A percentile compares a stretch with the other conserved stretches of the same genome.
Conservation (phyloP, 176 grass and related monocot genomes). For the Chrysopogon serrulatus region DNA sequence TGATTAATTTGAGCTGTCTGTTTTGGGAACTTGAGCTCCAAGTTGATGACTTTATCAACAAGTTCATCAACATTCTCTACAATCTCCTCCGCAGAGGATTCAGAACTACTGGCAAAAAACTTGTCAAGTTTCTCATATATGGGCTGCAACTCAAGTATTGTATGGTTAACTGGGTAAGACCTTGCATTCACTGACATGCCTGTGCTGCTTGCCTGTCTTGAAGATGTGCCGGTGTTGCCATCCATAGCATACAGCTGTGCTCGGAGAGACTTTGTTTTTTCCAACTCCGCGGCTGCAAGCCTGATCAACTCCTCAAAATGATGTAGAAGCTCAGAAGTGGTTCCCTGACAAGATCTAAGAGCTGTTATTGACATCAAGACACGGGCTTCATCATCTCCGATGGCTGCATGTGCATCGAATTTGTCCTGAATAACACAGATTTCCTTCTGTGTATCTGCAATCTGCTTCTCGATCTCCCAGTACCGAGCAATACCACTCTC, state of each 20-base stretch:
- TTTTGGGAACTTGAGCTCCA: conserved; percentile 65
- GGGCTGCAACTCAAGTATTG: conserved; percentile 50
- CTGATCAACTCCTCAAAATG: conserved; percentile 38
- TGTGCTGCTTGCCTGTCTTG: neutral
- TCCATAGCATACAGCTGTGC: conserved; percentile 46
- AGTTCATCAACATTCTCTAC: conserved; percentile 78
- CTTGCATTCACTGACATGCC: neutral
- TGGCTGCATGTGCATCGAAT: conserved; percentile 45
- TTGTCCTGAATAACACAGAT: conserved; percentile 60
- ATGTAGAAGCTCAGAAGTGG: conserved; percentile 43
- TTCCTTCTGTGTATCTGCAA: conserved; percentile 59
- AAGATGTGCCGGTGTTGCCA: neutral
- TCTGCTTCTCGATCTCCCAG: conserved; percentile 70
- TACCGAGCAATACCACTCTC: conserved; percentile 59
- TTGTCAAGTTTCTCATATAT: conserved; percentile 58
- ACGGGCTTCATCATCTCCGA: conserved; percentile 68
- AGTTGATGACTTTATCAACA: conserved; percentile 63
- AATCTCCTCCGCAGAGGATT: conserved; percentile 56
- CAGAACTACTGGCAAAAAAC: conserved; percentile 55
- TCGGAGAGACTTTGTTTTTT: conserved; percentile 42
- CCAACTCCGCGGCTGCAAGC: conserved; percentile 37
- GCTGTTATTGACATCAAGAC: conserved; percentile 64
- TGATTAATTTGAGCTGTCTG: conserved; percentile 56
- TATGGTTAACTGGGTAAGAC: conserved; percentile 15
- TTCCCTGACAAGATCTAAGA: conserved; percentile 70